Percentiles rank a stretch among this genome's conserved stretches.
Conservation (phyloP, 495 filamentous ascomycete genomes). For the Talaromyces stipitatus region DNA sequence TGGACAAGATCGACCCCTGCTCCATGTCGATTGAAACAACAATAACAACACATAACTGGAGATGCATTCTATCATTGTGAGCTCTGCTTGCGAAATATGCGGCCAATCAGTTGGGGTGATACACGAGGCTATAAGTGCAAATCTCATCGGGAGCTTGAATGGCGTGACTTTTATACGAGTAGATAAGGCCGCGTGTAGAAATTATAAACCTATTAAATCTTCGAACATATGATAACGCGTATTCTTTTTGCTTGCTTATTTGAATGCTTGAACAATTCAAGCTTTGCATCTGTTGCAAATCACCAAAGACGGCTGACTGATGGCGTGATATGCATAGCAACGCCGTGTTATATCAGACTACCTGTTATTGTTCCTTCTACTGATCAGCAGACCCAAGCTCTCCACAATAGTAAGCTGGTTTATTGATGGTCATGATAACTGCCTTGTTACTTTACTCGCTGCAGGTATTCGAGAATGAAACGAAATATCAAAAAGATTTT, state of each 20-base stretch:
- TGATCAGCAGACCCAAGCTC: neutral
- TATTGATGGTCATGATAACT: too few species aligned
- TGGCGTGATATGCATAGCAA: neutral
- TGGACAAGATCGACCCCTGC: neutral
- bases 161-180: neutral
- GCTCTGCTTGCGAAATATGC: constrained; percentile 7
- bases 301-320: neutral
- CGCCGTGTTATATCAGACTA: too few species aligned
- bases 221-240: neutral
- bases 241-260: too few species aligned
- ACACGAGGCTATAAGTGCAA: neutral
- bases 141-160: neutral
- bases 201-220: neutral
- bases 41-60: neutral
- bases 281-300: neutral
- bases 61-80: constrained; percentile 7
- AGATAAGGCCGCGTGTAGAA: neutral
- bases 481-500: too few species aligned
- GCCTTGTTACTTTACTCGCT: too few species aligned
- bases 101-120: neutral
- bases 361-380: neutral
- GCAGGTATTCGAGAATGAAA: too few species aligned
- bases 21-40: neutral
- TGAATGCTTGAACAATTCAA: too few species aligned
- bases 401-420: neutral